Evolutionary conservation across 2,329 filamentous ascomycete species (phyloP).

Genomic region (Colletotrichum cereale): DNA sequence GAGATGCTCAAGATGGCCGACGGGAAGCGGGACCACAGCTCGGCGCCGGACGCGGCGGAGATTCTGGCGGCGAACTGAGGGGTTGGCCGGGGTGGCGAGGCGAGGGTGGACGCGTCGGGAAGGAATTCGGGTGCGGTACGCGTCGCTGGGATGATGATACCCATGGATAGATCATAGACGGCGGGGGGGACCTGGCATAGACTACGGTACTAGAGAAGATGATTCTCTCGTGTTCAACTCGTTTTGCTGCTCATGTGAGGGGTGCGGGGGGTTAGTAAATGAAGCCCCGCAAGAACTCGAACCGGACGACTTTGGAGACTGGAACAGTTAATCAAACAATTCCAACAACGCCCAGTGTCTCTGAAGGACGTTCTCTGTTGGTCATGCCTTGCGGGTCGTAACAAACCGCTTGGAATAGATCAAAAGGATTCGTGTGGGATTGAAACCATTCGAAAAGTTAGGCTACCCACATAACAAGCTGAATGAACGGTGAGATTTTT

Average conservation of each 20-base stretch:
- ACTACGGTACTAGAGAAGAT: background rate
- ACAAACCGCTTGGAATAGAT: too few relatives aligned
- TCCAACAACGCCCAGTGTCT: too few relatives aligned
- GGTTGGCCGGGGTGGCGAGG: background rate
- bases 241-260: background rate
- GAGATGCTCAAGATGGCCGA: constrained; percentile 58
- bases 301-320: too few relatives aligned
- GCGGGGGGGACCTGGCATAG: background rate
- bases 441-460: too few relatives aligned
- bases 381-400: too few relatives aligned
- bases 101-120: background rate
- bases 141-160: background rate
- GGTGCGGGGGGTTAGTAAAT: too few relatives aligned
- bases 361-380: too few relatives aligned
- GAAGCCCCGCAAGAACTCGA: too few relatives aligned
- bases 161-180: background rate
- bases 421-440: too few relatives aligned
- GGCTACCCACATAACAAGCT: too few relatives aligned
- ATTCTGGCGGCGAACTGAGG: constrained; percentile 69
- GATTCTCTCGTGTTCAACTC: background rate
- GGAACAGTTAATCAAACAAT: too few relatives aligned
- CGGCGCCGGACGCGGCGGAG: constrained; percentile 66
- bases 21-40: constrained; percentile 60
- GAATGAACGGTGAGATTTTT: too few relatives aligned
- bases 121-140: background rate